Conservation (phyloP, 805 yeast species). For the Blastobotrys chiropterorum region DNA sequence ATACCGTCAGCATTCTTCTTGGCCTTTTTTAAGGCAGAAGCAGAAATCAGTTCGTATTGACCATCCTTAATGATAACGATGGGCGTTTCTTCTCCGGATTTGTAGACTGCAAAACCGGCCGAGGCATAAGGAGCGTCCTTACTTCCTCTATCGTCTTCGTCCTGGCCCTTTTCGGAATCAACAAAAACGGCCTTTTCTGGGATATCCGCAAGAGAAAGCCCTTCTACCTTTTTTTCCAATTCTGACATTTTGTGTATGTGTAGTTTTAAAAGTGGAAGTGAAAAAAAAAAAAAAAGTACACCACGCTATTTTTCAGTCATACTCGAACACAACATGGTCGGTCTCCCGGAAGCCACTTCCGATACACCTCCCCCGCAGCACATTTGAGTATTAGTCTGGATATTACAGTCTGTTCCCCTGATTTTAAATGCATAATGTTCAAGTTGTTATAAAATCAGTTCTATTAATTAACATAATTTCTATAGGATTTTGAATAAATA, state of each 20-base stretch:
- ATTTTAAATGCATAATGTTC: too few relatives aligned
- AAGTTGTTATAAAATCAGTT: too few relatives aligned
- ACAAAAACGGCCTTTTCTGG: slow-evolving; percentile 44
- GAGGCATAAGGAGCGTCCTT: slow-evolving; percentile 68
- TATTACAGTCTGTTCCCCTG: too few relatives aligned
- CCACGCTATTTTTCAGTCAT: background rate
- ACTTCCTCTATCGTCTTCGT: slow-evolving; percentile 56
- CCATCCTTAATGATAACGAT: slow-evolving; percentile 57
- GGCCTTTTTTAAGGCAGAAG: slow-evolving; percentile 92
- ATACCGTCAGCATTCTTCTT: slow-evolving; percentile 92
- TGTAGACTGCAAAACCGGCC: slow-evolving; percentile 72
- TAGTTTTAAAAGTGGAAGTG: background rate
- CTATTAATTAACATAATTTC: too few relatives aligned
- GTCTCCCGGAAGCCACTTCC: too few relatives aligned
- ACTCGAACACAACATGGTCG: background rate
- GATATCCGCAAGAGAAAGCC: slow-evolving; percentile 12
- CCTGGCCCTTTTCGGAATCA: slow-evolving; percentile 67
- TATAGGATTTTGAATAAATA: too few relatives aligned
- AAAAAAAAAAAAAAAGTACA: background rate
- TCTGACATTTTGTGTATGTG: slow-evolving; percentile 14
- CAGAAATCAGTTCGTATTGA: slow-evolving; percentile 68
- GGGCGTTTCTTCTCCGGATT: slow-evolving; percentile 41
- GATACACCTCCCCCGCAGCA: background rate
- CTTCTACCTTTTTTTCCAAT: slow-evolving; percentile 15
- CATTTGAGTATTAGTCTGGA: too few relatives aligned